Conservation (phyloP, 805 yeast genomes). For the Lachancea lanzarotensis region DNA sequence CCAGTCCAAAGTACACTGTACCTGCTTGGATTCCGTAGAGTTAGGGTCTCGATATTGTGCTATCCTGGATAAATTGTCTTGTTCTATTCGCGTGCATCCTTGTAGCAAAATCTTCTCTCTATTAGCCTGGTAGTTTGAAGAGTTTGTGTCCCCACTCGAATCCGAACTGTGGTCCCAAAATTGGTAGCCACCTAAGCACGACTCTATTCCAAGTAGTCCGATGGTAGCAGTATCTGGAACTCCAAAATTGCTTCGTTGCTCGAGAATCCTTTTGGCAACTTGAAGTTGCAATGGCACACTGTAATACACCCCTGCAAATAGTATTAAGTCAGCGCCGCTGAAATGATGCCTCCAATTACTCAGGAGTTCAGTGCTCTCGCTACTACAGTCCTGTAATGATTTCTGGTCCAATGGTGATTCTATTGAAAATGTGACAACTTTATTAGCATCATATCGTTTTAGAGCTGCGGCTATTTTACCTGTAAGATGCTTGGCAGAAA, state of each 20-base stretch:
- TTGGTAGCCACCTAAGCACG: slow-evolving; percentile 36
- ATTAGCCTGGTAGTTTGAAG: slow-evolving; percentile 16
- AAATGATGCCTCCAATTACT: slow-evolving; percentile 45
- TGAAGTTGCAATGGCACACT: slow-evolving; percentile 46
- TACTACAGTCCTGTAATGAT: slow-evolving; percentile 31
- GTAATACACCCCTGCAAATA: slow-evolving; percentile 47
- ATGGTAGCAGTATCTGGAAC: slow-evolving; percentile 18
- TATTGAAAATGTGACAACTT: slow-evolving; percentile 29
- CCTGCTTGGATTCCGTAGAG: slow-evolving; percentile 35
- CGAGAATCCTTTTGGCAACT: slow-evolving; percentile 41
- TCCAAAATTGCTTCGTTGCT: slow-evolving; percentile 18
- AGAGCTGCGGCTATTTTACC: slow-evolving; percentile 23
- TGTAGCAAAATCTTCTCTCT: slow-evolving; percentile 29
- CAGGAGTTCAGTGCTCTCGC: slow-evolving; percentile 40
- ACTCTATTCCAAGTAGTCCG: slow-evolving; percentile 32
- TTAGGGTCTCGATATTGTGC: slow-evolving; percentile 36
- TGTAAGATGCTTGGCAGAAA: slow-evolving; percentile 25
- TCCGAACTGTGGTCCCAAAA: slow-evolving; percentile 38
- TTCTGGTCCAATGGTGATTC: slow-evolving; percentile 31
- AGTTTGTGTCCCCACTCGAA: slow-evolving; percentile 1
- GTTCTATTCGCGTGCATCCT: slow-evolving; percentile 23
- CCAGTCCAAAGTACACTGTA: slow-evolving; percentile 39
- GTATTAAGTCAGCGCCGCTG: slow-evolving; percentile 42
- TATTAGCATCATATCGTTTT: slow-evolving; percentile 25
- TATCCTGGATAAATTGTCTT: slow-evolving; percentile 19